A percentile compares a stretch with the other conserved stretches of the same genome.
phyloP scores from a whole-genome alignment of 768 basidiomycete species.

The Rhodotorula graminis region DNA sequence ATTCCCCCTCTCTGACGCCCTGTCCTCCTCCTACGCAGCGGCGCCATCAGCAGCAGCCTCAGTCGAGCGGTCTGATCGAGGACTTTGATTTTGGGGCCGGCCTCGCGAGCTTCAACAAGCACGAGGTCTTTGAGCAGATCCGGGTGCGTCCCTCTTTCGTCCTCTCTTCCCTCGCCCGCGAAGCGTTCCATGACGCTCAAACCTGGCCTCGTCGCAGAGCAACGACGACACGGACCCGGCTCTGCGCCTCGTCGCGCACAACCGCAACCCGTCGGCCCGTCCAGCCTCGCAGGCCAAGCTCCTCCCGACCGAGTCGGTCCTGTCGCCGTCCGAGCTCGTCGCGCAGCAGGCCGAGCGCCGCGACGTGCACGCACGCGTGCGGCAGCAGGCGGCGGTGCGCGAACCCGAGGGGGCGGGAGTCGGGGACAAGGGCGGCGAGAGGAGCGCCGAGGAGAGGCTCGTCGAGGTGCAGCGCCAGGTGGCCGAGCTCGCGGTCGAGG shows the following conservation, averaged over 20 bases:
- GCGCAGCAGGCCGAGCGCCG: conserved; percentile 14
- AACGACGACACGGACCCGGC: conserved; percentile 38
- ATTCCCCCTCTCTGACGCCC: neutral
- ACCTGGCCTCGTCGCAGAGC: neutral
- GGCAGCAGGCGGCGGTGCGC: neutral
- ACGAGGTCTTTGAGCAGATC: conserved; percentile 34
- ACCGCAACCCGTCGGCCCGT: conserved; percentile 20
- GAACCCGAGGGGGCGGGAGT: neutral
- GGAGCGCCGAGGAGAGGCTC: neutral
- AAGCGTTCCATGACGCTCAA: too few species aligned
- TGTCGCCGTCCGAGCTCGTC: conserved; percentile 22
- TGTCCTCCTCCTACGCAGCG: neutral
- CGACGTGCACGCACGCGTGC: neutral
- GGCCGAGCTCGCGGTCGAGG: neutral
- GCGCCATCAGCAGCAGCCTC: neutral
- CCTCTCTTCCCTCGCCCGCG: too few species aligned
- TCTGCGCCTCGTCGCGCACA: conserved; percentile 40
- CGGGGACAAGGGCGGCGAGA: neutral
- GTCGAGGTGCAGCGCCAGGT: neutral
- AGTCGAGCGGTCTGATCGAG: conserved; percentile 18
- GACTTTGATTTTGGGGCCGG: conserved; percentile 39
- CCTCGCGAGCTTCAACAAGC: conserved; percentile 38
- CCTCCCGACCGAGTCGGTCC: conserved; percentile 36
- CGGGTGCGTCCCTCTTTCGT: neutral
- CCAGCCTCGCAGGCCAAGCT: conserved; percentile 37